Base-by-base conservation (phyloP, 2,329 filamentous ascomycete genomes). In the Aspergillus caelatus region DNA sequence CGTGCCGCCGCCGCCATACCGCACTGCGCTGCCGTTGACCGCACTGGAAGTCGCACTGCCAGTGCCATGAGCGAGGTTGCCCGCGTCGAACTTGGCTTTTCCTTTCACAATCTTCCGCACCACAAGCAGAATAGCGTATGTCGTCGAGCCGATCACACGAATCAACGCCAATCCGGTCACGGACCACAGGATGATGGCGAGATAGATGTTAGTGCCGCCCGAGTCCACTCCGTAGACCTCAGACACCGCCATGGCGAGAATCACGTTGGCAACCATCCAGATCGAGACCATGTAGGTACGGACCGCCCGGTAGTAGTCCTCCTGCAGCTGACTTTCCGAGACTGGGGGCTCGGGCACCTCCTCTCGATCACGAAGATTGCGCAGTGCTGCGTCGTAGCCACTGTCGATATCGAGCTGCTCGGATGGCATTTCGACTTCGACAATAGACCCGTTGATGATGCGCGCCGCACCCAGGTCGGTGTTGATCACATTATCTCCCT, bases 321-420 rank as follows among this genome's bases (percentile, higher is more conserved):
- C 95, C 78, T 99, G 95, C 79, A 93, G 81, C 80, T 98, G 95
- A 0, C 87, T 83, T 71, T 97, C 94, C 50, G 86, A 89, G 19
- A 88, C 71, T 0, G 82, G 78, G 0, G 85, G 77, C 14, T 79
- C 76, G 12, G 91, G 83, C 0, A 98, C 94, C 76, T 96, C 93
- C 71, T 99, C 85, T 52, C 95, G 87, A 75, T 99, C 95, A 58
- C 95, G 91, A 6, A 99, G 90, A 77, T 99, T 99, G 66, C 95
- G 92, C 30, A 99, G 88, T 0, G 95, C 95, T 77, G 97, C 94
- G 75, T 99, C 95, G 79, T 99, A 99, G 28, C 94, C 95, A 32
- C 90, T 94, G 80, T 99, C 95, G 76, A 99, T 99, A 77, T 99
- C 95, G 39, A 99, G 89, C 81, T 99, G 95, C 77, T 99, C 96